Evolutionary conservation across 768 basidiomycete genomes (phyloP), one percentile per base, ranked within the genome.

Genomic region (Artomyces pyxidatus): DNA sequence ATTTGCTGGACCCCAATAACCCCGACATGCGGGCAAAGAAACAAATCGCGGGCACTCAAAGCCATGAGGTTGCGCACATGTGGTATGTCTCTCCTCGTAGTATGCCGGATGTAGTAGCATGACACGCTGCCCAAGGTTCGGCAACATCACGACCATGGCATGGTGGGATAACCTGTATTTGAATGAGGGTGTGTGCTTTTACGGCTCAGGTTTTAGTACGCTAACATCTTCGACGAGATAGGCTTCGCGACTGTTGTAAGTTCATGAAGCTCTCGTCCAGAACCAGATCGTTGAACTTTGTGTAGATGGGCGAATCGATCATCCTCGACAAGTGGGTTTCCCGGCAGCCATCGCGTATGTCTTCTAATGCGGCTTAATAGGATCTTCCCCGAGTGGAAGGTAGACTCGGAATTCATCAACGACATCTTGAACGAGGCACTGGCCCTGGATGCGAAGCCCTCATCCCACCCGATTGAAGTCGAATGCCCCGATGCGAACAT

Each of bases 381-480:
- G 64, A 71, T 85, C 37, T 85, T 78, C 66, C 90, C 88, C 6
- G 88, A 92, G 59, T 95, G 90, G 91, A 84, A 83, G 56, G 80
- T 86, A 38, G 76, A 88, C 59, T 77, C 84, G 3, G 74, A 76
- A 45, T 97, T 97, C 69, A 83, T 96, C 54, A 80, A 80, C 17
- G 68, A 71, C 14, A 81, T 90, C 62, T 71, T 94, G 37, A 77
- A 80, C 48, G 68, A 73, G n/a, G 94, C 94, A 12, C 75, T 97
- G 23, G 66, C 69, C 28, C 76, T 95, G 41, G 95, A 98, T 60
- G 77, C 90, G 2, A 88, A 90, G 60, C 68, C 81, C 8, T 90
- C 89, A 17, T 91, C 88, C 10, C 94, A 98, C 63, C 88, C 95
- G 1, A 87, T 98, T 57, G 90, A 97, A 63, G 89, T 95, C 22